Evolutionary conservation across 2,329 filamentous ascomycete genomes (phyloP).

Genomic region (Aspergillus fumigatus): DNA sequence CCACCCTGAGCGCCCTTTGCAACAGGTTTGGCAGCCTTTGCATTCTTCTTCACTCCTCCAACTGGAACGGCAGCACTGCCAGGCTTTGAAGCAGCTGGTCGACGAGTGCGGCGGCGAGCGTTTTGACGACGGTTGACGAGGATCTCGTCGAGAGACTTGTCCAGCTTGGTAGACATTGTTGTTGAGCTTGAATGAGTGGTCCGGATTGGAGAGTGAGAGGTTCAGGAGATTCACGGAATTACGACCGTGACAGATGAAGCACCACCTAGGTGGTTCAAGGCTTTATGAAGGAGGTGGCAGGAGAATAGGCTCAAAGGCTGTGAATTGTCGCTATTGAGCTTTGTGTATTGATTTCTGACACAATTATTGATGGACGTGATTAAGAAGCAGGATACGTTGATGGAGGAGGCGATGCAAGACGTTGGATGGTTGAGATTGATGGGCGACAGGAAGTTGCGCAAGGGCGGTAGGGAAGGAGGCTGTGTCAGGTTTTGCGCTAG

Average conservation of each 20-base stretch:
- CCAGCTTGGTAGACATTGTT: conserved; percentile 89
- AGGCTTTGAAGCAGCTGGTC: conserved; percentile 31
- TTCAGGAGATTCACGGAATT: conserved; percentile 5
- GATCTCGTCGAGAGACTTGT: conserved; percentile 96
- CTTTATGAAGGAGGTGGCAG: neutral
- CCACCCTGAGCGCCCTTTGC: conserved; percentile 59
- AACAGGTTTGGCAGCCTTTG: conserved; percentile 44
- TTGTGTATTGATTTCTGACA: neutral
- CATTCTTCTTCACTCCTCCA: conserved; percentile 80
- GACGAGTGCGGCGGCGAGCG: conserved; percentile 46
- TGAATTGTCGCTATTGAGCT: neutral
- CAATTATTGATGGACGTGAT: neutral
- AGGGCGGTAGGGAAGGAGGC: conserved; percentile 10
- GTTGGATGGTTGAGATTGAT: conserved; percentile 9
- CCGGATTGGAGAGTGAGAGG: conserved; percentile 3
- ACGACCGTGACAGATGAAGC: conserved; percentile 10
- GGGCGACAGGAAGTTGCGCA: conserved; percentile 7
- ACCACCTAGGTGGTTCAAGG: conserved; percentile 6
- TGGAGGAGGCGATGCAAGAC: conserved; percentile 13
- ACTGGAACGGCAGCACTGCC: conserved; percentile 62
- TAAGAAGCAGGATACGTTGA: conserved; percentile 5
- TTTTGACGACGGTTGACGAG: conserved; percentile 67
- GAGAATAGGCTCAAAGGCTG: neutral
- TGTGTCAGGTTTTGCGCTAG: conserved; percentile 14
- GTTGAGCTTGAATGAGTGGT: conserved; percentile 5